A percentile compares a stretch with the other conserved stretches of the same genome.
phyloP scores from a whole-genome alignment of 2,329 filamentous ascomycete species.

The Fusarium redolens region DNA sequence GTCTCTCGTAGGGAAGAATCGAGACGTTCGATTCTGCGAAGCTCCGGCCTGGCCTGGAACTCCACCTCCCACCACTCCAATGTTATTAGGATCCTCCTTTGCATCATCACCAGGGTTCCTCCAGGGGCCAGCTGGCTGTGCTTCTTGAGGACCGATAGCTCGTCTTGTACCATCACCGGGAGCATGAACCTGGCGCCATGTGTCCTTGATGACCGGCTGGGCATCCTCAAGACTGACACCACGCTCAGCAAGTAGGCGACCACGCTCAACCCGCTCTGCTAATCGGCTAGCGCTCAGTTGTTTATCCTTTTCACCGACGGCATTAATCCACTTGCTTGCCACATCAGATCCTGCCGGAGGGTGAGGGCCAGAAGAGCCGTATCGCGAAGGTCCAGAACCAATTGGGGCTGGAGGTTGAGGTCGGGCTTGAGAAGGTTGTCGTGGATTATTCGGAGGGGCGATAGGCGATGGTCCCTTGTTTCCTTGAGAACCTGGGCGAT shows the following conservation, averaged over 20 bases:
- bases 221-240: conserved; percentile 58
- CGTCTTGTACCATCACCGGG: conserved; percentile 53
- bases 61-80: conserved; percentile 47
- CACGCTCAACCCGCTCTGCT: conserved; percentile 55
- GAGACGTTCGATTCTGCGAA: conserved; percentile 63
- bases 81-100: conserved; percentile 41
- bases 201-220: conserved; percentile 63
- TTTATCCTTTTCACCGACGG: conserved; percentile 61
- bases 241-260: conserved; percentile 58
- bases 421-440: conserved; percentile 44
- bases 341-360: conserved; percentile 48
- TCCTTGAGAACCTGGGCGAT: conserved; percentile 49
- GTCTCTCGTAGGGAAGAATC: conserved; percentile 71
- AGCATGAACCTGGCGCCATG: conserved; percentile 61
- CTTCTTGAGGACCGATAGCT: conserved; percentile 39
- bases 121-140: conserved; percentile 47
- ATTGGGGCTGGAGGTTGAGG: conserved; percentile 48
- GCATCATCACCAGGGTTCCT: conserved; percentile 47
- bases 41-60: conserved; percentile 48
- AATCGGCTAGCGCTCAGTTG: conserved; percentile 54
- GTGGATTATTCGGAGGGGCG: conserved; percentile 49
- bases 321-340: conserved; percentile 56
- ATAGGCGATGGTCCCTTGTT: conserved; percentile 59
- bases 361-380: conserved; percentile 45
- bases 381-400: conserved; percentile 48